phyloP scores from a whole-genome alignment of 305 asterid genomes.

The Fraxinus platypoda region DNA sequence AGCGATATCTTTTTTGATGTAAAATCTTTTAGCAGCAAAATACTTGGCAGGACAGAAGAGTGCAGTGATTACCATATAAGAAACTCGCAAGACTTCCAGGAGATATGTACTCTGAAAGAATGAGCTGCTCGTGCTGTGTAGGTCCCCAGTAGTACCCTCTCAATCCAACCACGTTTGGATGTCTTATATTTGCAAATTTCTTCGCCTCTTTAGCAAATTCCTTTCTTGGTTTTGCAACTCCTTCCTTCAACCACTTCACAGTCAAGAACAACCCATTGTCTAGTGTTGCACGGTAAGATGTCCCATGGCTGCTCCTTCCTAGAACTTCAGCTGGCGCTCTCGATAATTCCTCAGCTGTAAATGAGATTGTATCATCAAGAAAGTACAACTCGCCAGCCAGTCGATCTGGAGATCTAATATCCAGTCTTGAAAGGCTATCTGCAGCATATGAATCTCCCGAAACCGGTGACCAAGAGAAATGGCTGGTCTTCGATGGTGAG shows the following conservation, averaged over 20 bases:
- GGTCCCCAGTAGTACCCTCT: conserved; percentile 99
- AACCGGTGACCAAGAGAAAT: conserved; percentile 90
- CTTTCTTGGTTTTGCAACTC: conserved; percentile 95
- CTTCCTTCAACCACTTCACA: conserved; percentile 98
- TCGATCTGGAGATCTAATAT: conserved; percentile 79
- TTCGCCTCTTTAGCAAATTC: conserved; percentile 97
- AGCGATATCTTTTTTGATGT: background rate
- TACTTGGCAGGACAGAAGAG: conserved; percentile 5
- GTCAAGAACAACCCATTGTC: conserved; percentile 87
- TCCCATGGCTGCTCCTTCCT: conserved; percentile 99
- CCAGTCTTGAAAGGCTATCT: conserved; percentile 77
- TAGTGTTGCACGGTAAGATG: conserved; percentile 80
- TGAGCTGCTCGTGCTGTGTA: conserved; percentile 94
- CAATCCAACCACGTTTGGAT: conserved; percentile 93
- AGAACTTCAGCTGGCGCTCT: conserved; percentile 97
- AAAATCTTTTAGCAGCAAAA: background rate
- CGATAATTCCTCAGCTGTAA: conserved; percentile 84
- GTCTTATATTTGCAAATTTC: conserved; percentile 87
- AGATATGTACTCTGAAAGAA: conserved; percentile 90
- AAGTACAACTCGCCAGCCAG: conserved; percentile 90
- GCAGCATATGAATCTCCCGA: conserved; percentile 77
- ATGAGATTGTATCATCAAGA: conserved; percentile 87
- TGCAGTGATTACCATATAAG: conserved; percentile 64
- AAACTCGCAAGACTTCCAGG: conserved; percentile 92
- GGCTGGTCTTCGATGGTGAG: conserved; percentile 86